Conservation (phyloP, 345 rosid genomes). For the Populus davidiana region DNA sequence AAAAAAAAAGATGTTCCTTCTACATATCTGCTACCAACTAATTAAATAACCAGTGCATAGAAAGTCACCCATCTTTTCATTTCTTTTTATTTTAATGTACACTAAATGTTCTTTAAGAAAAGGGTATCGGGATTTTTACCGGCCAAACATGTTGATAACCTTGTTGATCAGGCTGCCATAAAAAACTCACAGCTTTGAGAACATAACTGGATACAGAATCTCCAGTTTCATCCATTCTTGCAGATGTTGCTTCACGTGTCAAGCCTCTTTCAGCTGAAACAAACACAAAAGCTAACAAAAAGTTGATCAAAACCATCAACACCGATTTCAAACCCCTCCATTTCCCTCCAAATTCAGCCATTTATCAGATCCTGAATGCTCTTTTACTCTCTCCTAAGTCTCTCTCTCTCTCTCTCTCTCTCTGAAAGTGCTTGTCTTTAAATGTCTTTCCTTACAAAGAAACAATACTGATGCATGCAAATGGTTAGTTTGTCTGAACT, state of each 20-base stretch:
- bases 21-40: background rate
- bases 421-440: background rate
- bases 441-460: background rate
- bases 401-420: background rate
- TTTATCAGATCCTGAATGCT: conserved; percentile 21
- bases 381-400: background rate
- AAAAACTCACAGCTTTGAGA: conserved; percentile 27
- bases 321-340: conserved; percentile 41
- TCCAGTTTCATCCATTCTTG: conserved; percentile 9
- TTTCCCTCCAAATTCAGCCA: conserved; percentile 41
- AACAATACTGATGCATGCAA: background rate
- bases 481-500: background rate
- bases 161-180: conserved; percentile 44
- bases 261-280: conserved; percentile 57
- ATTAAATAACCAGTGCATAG: background rate
- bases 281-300: conserved; percentile 42
- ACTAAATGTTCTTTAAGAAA: background rate
- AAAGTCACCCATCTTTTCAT: background rate
- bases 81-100: background rate
- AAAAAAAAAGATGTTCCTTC: background rate
- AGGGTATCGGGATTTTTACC: conserved; percentile 21
- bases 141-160: conserved; percentile 80
- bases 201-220: conserved; percentile 31
- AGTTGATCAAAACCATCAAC: conserved; percentile 24
- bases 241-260: conserved; percentile 19